Base-by-base conservation (phyloP, 768 basidiomycete species). In the Tylopilus cervinicoccineus region DNA sequence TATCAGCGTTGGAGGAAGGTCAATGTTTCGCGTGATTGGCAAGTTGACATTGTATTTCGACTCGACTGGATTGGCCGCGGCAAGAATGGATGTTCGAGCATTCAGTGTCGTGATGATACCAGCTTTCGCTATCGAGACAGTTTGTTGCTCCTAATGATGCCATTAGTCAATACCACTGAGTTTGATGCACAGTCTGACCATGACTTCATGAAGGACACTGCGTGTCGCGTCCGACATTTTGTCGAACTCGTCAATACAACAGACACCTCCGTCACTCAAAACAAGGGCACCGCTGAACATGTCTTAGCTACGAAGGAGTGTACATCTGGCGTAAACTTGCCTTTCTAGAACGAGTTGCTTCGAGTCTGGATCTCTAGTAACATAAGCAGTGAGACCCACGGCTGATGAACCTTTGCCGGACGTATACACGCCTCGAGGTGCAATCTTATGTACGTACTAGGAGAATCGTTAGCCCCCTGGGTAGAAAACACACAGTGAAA, bases 201-300 rank as follows among this genome's bases (percentile, higher is more conserved):
- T 98, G 14, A 96, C 94, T 81, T 98, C 95, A 69, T 99, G 96
- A 38, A 99, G 80, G 9, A 98, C 95, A 63, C 96, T 97, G 39
- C 96, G 85, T 37, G 96, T 98, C 5, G 90, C 82, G 52, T 97
- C 87, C 29, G 94, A 93, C 96, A 99, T 99, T 69, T 99, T 99
- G 72, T 99, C 96, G 58, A 99, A 98, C 69, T 98, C 95, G 58
- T 98, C 95, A 56, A 98, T 98, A 63, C 95, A 98, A 65, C 93
- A 97, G 5, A 97, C 93, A 65, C 94, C 95, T 2, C 95, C 95
- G 56, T 97, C 95, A 63, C 88, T 91, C 51, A 97, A 70, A 2
- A 96, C 94, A 11, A 97, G 81, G 0, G 94, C 94, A 52, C 94
- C 94, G 72, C 93, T 92, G 55, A 12, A 44, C 4, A 43, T 23